phyloP scores from a whole-genome alignment of 768 basidiomycete species.

The Tricholoma hemisulphureum region DNA sequence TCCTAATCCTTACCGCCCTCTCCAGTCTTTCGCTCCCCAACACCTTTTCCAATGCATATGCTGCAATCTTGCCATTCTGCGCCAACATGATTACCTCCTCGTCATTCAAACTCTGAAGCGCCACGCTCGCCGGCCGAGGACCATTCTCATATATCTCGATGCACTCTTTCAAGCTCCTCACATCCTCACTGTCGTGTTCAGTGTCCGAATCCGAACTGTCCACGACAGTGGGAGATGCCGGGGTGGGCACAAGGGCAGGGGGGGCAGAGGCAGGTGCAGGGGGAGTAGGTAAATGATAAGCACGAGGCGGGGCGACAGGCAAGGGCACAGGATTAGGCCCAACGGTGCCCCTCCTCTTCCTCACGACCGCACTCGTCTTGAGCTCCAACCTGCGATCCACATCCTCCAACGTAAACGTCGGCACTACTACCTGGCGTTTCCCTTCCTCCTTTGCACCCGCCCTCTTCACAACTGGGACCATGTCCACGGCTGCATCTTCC shows the following conservation, averaged over 20 bases:
- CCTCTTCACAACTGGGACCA: not conserved
- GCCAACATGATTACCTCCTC: conserved; percentile 89
- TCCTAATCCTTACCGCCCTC: conserved; percentile 80
- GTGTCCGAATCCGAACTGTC: not conserved
- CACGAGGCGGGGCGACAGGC: not conserved
- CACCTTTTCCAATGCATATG: conserved; percentile 95
- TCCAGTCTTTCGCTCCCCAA: conserved; percentile 69
- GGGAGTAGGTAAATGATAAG: not conserved
- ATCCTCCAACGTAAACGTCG: conserved; percentile 54
- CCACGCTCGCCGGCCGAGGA: conserved; percentile 56
- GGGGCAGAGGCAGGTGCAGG: not conserved
- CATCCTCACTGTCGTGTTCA: not conserved
- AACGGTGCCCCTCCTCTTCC: conserved; percentile 10
- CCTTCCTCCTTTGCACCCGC: conserved; percentile 7
- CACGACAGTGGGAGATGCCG: too few relatives aligned
- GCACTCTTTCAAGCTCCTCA: conserved; percentile 58
- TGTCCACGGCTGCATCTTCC: conserved; percentile 11
- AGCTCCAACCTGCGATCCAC: conserved; percentile 46
- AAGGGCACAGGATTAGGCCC: not conserved
- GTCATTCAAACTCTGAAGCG: conserved; percentile 69
- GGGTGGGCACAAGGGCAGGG: conserved; percentile 7
- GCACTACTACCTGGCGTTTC: conserved; percentile 1
- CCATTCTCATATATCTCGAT: conserved; percentile 77
- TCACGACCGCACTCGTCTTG: conserved; percentile 22
- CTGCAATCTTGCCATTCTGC: conserved; percentile 89